Conservation (phyloP, 108 stramenopile genomes). For the Craspedostauros australis region DNA sequence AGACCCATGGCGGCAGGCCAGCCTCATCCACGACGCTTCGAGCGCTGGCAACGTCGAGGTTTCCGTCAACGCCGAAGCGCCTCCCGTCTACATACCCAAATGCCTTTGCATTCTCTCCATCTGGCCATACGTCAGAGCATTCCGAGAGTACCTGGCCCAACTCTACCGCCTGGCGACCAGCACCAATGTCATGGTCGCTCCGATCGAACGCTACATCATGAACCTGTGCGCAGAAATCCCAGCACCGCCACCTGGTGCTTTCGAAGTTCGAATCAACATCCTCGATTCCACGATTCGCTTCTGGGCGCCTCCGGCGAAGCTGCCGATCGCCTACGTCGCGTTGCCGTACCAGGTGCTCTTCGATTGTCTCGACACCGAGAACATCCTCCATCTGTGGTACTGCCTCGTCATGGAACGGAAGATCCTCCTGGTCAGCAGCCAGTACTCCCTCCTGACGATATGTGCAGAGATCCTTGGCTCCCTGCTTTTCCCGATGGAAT, state of each 20-base stretch:
- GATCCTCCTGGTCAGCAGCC: constrained; percentile 73
- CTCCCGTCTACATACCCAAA: constrained; percentile 71
- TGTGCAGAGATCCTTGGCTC: constrained; percentile 92
- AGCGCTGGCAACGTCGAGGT: constrained; percentile 40
- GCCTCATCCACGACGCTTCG: constrained; percentile 9
- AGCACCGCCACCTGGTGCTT: constrained; percentile 91
- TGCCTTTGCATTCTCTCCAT: constrained; percentile 90
- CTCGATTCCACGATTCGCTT: constrained; percentile 75
- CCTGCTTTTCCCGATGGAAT: constrained; percentile 92
- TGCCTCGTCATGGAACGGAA: constrained; percentile 85
- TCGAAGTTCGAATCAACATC: constrained; percentile 78
- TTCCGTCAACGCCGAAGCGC: constrained; percentile 17
- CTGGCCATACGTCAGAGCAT: constrained; percentile 90
- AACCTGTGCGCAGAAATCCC: constrained; percentile 95
- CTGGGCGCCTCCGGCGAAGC: constrained; percentile 90
- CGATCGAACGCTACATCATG: constrained; percentile 92
- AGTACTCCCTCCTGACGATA: constrained; percentile 81
- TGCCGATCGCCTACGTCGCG: constrained; percentile 92
- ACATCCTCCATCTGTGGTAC: constrained; percentile 73
- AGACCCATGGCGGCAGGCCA: not conserved
- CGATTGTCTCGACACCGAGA: constrained; percentile 82
- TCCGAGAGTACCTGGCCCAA: constrained; percentile 86
- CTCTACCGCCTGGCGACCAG: constrained; percentile 89
- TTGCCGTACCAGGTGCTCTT: constrained; percentile 86
- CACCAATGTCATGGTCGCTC: constrained; percentile 79